phyloP scores from a whole-genome alignment of 352 stramenopile genomes.

The Albugo candida region DNA sequence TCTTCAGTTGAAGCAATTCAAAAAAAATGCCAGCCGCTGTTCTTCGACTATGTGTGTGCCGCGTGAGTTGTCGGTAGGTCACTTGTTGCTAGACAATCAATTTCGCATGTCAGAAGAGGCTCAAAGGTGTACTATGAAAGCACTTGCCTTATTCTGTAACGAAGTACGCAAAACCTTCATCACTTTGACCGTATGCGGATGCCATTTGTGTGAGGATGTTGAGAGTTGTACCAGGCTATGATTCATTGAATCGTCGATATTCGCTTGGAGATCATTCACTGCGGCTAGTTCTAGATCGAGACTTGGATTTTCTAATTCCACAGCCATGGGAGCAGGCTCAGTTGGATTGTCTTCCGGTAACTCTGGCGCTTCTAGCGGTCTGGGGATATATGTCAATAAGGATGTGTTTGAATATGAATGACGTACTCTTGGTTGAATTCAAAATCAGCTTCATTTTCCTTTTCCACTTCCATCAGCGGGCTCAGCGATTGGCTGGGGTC shows the following conservation, averaged over 20 bases:
- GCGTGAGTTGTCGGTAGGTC: conserved; percentile 73
- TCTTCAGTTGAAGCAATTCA: conserved; percentile 95
- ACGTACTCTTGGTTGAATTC: neutral
- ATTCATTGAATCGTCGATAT: conserved; percentile 21
- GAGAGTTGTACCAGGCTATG: conserved; percentile 17
- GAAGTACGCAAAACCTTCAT: conserved; percentile 72
- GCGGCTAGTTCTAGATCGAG: conserved; percentile 67
- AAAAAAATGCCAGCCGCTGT: conserved; percentile 92
- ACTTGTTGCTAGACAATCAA: conserved; percentile 22
- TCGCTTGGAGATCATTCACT: conserved; percentile 55
- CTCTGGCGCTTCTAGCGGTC: conserved; percentile 19
- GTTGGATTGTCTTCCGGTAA: conserved; percentile 32
- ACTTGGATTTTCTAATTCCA: conserved; percentile 40
- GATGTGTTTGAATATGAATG: neutral
- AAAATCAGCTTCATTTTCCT: neutral
- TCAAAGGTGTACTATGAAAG: neutral
- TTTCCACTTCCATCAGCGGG: conserved; percentile 12
- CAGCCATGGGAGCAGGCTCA: conserved; percentile 18
- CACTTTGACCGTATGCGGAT: conserved; percentile 95
- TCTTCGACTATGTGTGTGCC: conserved; percentile 56
- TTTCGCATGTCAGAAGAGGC: neutral
- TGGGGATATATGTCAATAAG: neutral
- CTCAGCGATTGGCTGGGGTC: conserved; percentile 13
- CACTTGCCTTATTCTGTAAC: conserved; percentile 43
- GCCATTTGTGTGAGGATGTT: conserved; percentile 86